Conservation (phyloP, 495 filamentous ascomycete genomes). For the Penicillium riverlandense region DNA sequence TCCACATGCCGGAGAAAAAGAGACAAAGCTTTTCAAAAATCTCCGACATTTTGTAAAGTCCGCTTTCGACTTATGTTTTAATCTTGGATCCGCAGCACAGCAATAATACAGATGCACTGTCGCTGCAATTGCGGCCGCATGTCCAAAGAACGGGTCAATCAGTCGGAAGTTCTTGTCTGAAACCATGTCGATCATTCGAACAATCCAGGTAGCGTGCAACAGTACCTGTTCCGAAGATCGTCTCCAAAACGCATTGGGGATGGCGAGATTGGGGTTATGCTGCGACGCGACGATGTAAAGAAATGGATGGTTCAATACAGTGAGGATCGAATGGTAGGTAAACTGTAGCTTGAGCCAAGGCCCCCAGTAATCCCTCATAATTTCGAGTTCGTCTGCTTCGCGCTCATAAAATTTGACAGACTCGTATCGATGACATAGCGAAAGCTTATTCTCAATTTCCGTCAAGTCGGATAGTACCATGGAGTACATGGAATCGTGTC, state of each 20-base stretch:
- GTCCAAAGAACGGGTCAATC: constrained; percentile 39
- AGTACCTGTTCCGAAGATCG: constrained; percentile 38
- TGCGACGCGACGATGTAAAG: constrained; percentile 42
- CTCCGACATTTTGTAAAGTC: constrained; percentile 38
- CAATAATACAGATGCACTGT: constrained; percentile 42
- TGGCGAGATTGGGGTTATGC: constrained; percentile 37
- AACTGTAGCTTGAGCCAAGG: constrained; percentile 42
- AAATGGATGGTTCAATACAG: constrained; percentile 40
- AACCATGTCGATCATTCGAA: constrained; percentile 44
- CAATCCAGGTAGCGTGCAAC: constrained; percentile 40
- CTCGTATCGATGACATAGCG: constrained; percentile 40
- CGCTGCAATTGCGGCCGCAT: constrained; percentile 36
- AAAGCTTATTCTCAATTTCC: constrained; percentile 37
- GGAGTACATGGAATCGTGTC: constrained; percentile 39
- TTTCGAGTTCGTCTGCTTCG: constrained; percentile 25
- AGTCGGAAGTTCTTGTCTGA: constrained; percentile 36
- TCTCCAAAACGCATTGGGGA: constrained; percentile 41
- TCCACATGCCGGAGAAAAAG: constrained; percentile 33
- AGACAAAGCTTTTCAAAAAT: constrained; percentile 33
- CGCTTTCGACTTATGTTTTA: constrained; percentile 39
- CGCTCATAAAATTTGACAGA: constrained; percentile 41
- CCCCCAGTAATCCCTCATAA: constrained; percentile 32
- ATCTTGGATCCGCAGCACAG: constrained; percentile 33
- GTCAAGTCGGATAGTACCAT: constrained; percentile 37
- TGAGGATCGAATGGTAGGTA: constrained; percentile 38